These are phyloP conservation scores for Trichodelitschia bisporula DNA, from an alignment of 495 filamentous ascomycete genomes.

Conservation along the genomic window DNA sequence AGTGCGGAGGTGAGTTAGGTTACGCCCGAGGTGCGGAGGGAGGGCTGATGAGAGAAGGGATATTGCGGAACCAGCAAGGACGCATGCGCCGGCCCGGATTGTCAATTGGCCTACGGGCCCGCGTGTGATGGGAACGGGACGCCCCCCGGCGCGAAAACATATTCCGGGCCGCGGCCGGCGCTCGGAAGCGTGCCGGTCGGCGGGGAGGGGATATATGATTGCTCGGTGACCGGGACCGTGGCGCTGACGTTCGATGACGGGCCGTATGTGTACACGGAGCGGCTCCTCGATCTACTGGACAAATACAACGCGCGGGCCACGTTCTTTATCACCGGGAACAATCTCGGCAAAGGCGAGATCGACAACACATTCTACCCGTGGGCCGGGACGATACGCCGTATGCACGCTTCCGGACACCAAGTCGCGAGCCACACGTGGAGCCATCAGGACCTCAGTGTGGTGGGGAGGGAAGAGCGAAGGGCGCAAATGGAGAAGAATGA, in stretches of 20 bases:
- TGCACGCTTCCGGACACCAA: conserved; percentile 50
- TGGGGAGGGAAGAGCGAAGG: conserved; percentile 27
- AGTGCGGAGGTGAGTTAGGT: neutral
- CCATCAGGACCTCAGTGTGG: conserved; percentile 42
- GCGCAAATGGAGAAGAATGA: conserved; percentile 59
- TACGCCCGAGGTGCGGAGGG: neutral
- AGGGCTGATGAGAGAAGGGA: neutral
- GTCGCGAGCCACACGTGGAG: conserved; percentile 73
- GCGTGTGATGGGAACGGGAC: neutral
- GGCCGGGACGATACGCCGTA: conserved; percentile 38
- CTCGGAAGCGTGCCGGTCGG: neutral
- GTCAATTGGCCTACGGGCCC: neutral
- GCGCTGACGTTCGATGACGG: conserved; percentile 66
- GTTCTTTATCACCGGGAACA: conserved; percentile 60
- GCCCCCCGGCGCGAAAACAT: neutral
- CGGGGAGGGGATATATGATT: conserved; percentile 39
- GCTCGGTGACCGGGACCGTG: conserved; percentile 33
- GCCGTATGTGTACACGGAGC: conserved; percentile 40
- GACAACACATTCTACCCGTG: conserved; percentile 33
- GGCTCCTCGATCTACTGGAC: conserved; percentile 44
- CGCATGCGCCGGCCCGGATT: neutral
- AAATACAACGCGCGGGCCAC: conserved; percentile 43
- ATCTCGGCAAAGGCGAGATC: conserved; percentile 45
- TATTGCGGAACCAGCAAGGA: neutral
- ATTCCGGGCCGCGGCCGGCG: neutral